phyloP scores from a whole-genome alignment of 345 rosid genomes.

The Firmiana major region DNA sequence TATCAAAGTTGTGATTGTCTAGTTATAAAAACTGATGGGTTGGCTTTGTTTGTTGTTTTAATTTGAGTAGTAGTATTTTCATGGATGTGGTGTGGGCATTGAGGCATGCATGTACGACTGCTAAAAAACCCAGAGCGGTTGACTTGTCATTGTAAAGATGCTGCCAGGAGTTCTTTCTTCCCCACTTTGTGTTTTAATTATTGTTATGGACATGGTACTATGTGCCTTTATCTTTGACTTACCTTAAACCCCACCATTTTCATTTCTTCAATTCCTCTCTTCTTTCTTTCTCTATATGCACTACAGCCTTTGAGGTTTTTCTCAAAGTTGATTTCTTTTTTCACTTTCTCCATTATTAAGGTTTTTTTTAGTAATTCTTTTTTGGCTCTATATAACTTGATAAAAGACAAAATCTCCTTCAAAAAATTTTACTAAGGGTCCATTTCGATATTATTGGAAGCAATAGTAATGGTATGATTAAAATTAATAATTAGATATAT shows the following conservation, averaged over 20 bases:
- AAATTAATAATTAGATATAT: no score
- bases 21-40: neutral
- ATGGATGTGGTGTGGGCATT: neutral
- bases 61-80: neutral
- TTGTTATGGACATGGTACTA: neutral
- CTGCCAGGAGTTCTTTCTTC: neutral
- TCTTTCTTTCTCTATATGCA: neutral
- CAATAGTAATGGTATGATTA: no score
- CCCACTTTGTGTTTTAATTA: neutral
- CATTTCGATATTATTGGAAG: no score
- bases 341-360: neutral
- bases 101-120: neutral
- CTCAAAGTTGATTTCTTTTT: neutral
- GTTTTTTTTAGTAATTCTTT: neutral
- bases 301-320: neutral
- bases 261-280: neutral
- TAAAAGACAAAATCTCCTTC: neutral
- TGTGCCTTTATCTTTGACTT: constrained; percentile 16
- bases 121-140: neutral
- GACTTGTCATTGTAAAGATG: neutral
- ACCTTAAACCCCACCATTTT: neutral
- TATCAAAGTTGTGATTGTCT: neutral
- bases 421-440: neutral
- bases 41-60: neutral
- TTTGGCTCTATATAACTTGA: neutral